Evolutionary conservation across 495 filamentous ascomycete genomes (phyloP), one percentile per base, ranked within the genome.

Genomic region (Penicillium diatomitis): DNA sequence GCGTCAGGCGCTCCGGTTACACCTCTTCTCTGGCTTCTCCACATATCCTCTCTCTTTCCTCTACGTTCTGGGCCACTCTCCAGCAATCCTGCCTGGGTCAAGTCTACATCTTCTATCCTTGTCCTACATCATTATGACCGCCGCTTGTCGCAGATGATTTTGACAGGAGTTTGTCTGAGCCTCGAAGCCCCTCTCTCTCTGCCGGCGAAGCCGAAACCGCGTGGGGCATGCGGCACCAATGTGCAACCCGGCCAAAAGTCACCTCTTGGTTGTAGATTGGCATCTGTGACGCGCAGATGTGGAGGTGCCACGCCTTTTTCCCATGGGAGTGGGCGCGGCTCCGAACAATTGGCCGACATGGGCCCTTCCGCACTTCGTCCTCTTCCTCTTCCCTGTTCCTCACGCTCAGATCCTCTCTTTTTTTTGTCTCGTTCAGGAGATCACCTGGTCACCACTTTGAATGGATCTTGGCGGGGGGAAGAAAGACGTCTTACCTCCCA

Each of bases 221-320:
- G 20, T 20, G 20, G 20, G 20, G 20, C 20, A 20, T 20, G 20
- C 20, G 2, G 20, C 20, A 20, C 20, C 20, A 20, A 20, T 20
- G 20, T 20, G 20, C 20, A 20, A 20, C 20, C 20, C 0, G 20
- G 20, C 2, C 20, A 20, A 20, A 47, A 51, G 54, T 35, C 48
- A 43, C 40, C 38, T 37, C 29, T 48, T 39, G 46, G 50, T 47
- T 41, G 37, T 48, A 41, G 44, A 43, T 43, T 30, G n/a, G 20
- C 29, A 44, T 27, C 47, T 46, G 40, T 57, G 54, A 58, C 42
- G 52, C 52, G 50, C 48, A 56, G 50, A 54, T 60, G 54, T 52
- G 60, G 60, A 60, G 60, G 50, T 53, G 20, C 29, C 5, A 32
- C 40, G 32, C 43, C 9, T 37, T 41, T 32, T 41, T 33, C 46